Evolutionary conservation across 306 rosid species (phyloP), one percentile per base, ranked within the genome.

Genomic region (Vigna angularis): DNA sequence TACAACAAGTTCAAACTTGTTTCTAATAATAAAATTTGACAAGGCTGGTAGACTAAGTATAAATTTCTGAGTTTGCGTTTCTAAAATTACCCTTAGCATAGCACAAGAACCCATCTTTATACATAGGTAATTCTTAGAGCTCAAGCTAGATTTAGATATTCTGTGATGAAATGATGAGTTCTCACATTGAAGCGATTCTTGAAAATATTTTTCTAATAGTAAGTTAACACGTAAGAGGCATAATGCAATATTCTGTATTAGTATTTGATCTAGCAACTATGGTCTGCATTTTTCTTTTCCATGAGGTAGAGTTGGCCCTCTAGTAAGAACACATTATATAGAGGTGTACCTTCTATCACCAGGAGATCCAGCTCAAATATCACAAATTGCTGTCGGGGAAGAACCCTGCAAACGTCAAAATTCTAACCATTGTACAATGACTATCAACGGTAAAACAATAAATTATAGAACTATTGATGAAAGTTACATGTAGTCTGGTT

Each of bases 51-150:
- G 15, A 10, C 66, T 26, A 3, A 16, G 47, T 28, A 13, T 3
- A 59, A 8, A 44, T 59, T 74, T 74, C 14, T 28, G 58, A 45
- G 50, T 61, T 74, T 59, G 36, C 61, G 17, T 61, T 62, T 47
- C n/a, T 65, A 6, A 18, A 38, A 10, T 18, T 65, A 4, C 55
- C 10, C 49, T 74, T 15, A 10, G 14, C 38, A n/a, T 34, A 63
- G 4, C 47, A 32, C 47, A 63, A 63, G 69, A 48, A 63, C 14
- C 69, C 13, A 36, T 16, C 69, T 34, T 63, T 63, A 7, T 63
- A 34, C 15, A 30, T 10, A 34, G 13, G 48, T 30, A 62, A 30
- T 62, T 61, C 44, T 32, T 5, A 3, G 22, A 30, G 12, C 13
- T 32, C 6, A 62, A 14, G 44, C 20, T 30, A 61, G 44, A 9